These are phyloP conservation scores for Pyrrhoderma noxium DNA, from an alignment of 1,284 basidiomycete species.

Conservation along the genomic window DNA sequence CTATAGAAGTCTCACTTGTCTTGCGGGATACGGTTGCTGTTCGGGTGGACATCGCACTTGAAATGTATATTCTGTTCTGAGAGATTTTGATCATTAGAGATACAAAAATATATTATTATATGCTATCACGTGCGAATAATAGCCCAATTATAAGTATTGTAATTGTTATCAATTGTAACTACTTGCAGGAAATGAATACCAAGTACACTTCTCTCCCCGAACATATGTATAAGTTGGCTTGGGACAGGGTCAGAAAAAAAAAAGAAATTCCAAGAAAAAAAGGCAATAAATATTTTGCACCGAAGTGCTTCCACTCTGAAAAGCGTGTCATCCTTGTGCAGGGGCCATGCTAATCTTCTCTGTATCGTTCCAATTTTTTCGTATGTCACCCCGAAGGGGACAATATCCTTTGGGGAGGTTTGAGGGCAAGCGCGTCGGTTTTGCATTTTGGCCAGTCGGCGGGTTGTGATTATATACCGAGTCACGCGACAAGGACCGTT, in stretches of 20 bases:
- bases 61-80: too few species aligned
- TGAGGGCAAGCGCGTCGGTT: background rate
- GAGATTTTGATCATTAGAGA: too few species aligned
- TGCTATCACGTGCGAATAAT: too few species aligned
- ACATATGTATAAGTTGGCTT: too few species aligned
- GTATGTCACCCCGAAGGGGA: constrained; percentile 21
- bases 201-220: too few species aligned
- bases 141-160: too few species aligned
- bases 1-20: constrained; percentile 91
- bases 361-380: constrained; percentile 22
- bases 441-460: constrained; percentile 17
- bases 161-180: too few species aligned
- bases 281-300: constrained; percentile 20
- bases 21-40: constrained; percentile 76
- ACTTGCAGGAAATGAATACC: too few species aligned
- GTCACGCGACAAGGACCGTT: too few species aligned
- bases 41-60: constrained; percentile 41
- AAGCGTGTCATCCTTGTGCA: constrained; percentile 22
- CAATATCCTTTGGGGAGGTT: background rate
- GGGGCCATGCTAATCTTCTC: constrained; percentile 22
- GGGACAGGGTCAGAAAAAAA: too few species aligned
- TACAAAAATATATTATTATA: too few species aligned
- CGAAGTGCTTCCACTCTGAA: constrained; percentile 21
- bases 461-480: background rate
- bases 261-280: background rate